phyloP scores from a whole-genome alignment of 1,284 basidiomycete genomes.

The Melampsora larici-populina region DNA sequence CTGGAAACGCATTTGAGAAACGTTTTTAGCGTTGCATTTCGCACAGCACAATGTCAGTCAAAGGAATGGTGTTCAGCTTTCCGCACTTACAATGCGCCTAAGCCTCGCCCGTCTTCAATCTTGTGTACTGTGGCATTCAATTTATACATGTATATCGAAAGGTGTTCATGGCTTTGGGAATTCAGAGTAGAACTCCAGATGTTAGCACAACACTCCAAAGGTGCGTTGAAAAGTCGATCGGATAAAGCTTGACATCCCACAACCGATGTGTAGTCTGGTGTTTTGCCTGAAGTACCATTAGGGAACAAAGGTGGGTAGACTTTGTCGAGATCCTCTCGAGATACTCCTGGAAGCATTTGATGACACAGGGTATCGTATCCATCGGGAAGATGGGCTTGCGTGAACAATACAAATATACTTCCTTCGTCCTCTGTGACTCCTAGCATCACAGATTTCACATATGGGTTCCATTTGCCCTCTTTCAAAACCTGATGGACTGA shows the following conservation, averaged over 20 bases:
- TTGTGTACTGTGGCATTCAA: conserved; percentile 11
- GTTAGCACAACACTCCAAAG: conserved; percentile 22
- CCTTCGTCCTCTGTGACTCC: conserved; percentile 31
- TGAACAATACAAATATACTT: too few relatives aligned
- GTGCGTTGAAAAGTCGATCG: conserved; percentile 17
- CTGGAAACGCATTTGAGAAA: neutral
- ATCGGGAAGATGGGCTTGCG: too few relatives aligned
- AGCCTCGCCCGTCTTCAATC: conserved; percentile 18
- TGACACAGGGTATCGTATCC: conserved; percentile 14
- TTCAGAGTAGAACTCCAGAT: neutral
- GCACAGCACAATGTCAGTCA: too few relatives aligned
- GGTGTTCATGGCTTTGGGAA: conserved; percentile 1
- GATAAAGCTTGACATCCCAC: conserved; percentile 7
- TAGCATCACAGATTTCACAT: conserved; percentile 29
- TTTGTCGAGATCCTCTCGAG: conserved; percentile 15
- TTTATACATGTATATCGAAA: conserved; percentile 22
- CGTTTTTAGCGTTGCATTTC: too few relatives aligned
- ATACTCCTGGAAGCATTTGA: neutral
- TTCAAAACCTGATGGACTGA: conserved; percentile 17
- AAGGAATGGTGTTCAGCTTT: too few relatives aligned
- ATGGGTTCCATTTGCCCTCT: conserved; percentile 36
- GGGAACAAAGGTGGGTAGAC: conserved; percentile 2
- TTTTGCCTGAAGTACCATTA: neutral
- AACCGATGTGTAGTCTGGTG: neutral
- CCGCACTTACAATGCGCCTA: conserved; percentile 5